Percentiles rank a stretch among this genome's conserved stretches.
Conservation (phyloP, 306 rosid genomes). For the Amphicarpaea edgeworthii region DNA sequence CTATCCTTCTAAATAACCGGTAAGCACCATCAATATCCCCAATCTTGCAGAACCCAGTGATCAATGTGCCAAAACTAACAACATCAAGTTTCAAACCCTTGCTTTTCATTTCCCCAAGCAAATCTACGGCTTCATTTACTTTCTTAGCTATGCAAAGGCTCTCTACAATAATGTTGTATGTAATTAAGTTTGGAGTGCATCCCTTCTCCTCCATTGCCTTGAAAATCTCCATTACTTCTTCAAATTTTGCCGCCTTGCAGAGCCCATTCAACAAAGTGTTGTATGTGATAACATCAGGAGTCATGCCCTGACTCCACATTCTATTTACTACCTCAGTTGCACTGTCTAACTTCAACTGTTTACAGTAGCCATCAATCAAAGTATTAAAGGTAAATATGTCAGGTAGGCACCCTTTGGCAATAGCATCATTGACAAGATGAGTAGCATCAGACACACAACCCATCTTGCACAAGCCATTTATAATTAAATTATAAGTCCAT, state of each 20-base stretch:
- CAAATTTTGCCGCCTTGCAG: constrained; percentile 75
- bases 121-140: constrained; percentile 63
- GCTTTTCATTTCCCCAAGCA: constrained; percentile 68
- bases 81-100: constrained; percentile 73
- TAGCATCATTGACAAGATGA: constrained; percentile 72
- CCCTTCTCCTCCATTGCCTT: constrained; percentile 77
- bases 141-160: constrained; percentile 82
- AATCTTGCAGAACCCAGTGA: constrained; percentile 66
- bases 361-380: constrained; percentile 88
- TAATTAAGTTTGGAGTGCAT: constrained; percentile 67
- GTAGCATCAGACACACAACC: constrained; percentile 82
- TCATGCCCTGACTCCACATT: constrained; percentile 86
- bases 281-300: constrained; percentile 87
- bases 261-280: constrained; percentile 89
- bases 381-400: constrained; percentile 89
- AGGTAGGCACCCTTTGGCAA: constrained; percentile 77
- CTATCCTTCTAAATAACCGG: constrained; percentile 60
- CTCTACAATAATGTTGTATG: constrained; percentile 79
- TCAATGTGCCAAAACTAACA: constrained; percentile 74
- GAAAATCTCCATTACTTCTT: constrained; percentile 73
- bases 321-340: constrained; percentile 67
- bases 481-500: constrained; percentile 81
- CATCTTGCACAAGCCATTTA: constrained; percentile 91
- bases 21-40: constrained; percentile 84
- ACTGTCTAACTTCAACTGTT: constrained; percentile 66